phyloP scores from a whole-genome alignment of 192 early-diverging fungal species.

The Spizellomyces sp. region DNA sequence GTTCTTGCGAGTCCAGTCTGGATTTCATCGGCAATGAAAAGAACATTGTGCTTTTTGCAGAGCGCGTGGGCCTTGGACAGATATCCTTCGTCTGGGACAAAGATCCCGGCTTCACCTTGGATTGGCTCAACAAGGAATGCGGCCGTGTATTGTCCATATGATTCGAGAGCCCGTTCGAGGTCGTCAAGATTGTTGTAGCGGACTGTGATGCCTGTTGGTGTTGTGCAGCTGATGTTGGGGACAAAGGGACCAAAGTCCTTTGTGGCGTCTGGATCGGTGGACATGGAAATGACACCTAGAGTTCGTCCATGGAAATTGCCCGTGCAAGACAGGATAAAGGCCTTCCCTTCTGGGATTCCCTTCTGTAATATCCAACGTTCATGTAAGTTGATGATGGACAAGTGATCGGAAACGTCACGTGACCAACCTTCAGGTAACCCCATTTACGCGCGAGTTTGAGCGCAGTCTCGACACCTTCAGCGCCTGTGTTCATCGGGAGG shows the following conservation, averaged over 20 bases:
- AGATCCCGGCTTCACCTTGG: conserved; percentile 98
- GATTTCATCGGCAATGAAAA: conserved; percentile 98
- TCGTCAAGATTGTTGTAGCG: conserved; percentile 86
- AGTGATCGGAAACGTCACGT: not conserved
- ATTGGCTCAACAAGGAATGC: conserved; percentile 98
- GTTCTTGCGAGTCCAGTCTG: conserved; percentile 96
- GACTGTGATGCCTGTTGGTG: conserved; percentile 70
- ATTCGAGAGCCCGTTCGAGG: conserved; percentile 83
- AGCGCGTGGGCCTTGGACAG: conserved; percentile 82
- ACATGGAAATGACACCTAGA: conserved; percentile 91
- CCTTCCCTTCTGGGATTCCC: conserved; percentile 76
- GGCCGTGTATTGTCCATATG: conserved; percentile 80
- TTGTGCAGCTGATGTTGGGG: conserved; percentile 79
- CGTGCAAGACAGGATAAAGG: conserved; percentile 79
- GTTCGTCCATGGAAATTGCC: conserved; percentile 99
- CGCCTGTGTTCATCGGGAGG: conserved; percentile 98
- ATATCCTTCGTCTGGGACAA: conserved; percentile 93
- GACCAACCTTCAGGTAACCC: conserved; percentile 74
- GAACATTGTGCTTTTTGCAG: conserved; percentile 96
- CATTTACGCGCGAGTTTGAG: conserved; percentile 98
- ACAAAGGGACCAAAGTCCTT: conserved; percentile 93
- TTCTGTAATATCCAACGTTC: conserved; percentile 48
- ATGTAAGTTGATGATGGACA: not conserved
- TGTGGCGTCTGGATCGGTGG: conserved; percentile 84
- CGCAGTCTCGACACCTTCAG: conserved; percentile 98